Conservation (phyloP, 2,329 filamentous ascomycete genomes). For the Paraconiothyrium brasiliense region DNA sequence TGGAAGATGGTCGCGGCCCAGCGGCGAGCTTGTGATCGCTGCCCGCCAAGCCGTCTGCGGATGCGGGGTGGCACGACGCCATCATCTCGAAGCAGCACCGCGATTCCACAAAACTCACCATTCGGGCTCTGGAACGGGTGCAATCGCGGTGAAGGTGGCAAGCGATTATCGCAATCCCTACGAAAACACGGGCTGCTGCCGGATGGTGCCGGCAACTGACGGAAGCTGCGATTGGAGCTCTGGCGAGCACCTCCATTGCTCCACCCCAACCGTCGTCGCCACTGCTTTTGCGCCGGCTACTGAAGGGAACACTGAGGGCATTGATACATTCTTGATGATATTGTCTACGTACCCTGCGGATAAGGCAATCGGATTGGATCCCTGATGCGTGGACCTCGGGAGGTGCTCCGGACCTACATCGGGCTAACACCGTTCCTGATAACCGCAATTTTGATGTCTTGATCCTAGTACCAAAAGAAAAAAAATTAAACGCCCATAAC, state of each 20-base stretch:
- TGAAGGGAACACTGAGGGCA: neutral
- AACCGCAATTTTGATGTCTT: neutral
- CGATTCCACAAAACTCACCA: constrained; percentile 30
- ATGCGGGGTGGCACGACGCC: constrained; percentile 31
- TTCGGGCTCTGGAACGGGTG: neutral
- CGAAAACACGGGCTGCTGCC: constrained; percentile 35
- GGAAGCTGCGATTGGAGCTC: constrained; percentile 29
- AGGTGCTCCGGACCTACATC: neutral
- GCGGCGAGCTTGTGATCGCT: constrained; percentile 47
- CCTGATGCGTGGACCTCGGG: neutral
- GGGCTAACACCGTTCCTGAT: neutral
- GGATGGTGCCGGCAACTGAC: constrained; percentile 36
- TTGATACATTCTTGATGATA: neutral
- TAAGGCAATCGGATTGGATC: neutral
- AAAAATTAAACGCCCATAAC: neutral
- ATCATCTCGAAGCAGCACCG: constrained; percentile 21
- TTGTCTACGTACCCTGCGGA: neutral
- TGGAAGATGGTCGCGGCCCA: constrained; percentile 35
- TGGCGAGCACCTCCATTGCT: neutral
- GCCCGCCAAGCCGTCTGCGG: constrained; percentile 37
- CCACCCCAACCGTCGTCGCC: neutral
- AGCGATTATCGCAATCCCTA: constrained; percentile 18
- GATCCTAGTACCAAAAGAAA: neutral
- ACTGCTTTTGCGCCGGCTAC: constrained; percentile 8
- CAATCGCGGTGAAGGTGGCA: constrained; percentile 6